Evolutionary conservation across 2,329 filamentous ascomycete genomes (phyloP).

Genomic region (Sporothrix humicola): DNA sequence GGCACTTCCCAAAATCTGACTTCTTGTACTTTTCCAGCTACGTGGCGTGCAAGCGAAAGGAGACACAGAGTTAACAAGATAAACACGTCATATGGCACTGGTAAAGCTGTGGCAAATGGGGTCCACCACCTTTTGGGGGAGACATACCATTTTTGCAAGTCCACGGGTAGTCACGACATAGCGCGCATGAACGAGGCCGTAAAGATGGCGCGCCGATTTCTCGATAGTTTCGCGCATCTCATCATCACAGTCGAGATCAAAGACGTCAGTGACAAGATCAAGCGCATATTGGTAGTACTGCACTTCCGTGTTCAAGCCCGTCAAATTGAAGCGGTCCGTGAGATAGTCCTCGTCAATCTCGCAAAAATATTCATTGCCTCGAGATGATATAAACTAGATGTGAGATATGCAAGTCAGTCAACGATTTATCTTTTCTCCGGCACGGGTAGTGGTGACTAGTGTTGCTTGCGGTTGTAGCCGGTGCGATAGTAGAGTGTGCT

Average conservation of each 20-base stretch:
- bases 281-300: constrained; percentile 99
- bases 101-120: not conserved
- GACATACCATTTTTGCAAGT: constrained; percentile 81
- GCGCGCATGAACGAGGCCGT: constrained; percentile 92
- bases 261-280: constrained; percentile 96
- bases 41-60: not conserved
- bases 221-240: constrained; percentile 98
- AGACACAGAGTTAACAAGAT: not conserved
- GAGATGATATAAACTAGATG: constrained; percentile 91
- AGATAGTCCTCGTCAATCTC: constrained; percentile 99
- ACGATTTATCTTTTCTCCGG: constrained; percentile 26
- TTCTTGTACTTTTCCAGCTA: constrained; percentile 99
- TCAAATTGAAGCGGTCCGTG: constrained; percentile 97
- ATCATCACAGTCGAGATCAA: constrained; percentile 97
- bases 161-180: constrained; percentile 97
- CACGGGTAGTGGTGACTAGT: no score
- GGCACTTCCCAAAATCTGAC: constrained; percentile 96
- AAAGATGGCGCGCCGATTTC: constrained; percentile 93
- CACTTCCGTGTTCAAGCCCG: constrained; percentile 94
- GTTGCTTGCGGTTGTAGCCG: not conserved
- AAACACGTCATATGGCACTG: no score
- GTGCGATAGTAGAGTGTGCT: not conserved
- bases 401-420: not conserved
- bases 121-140: no score
- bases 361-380: constrained; percentile 99